Base-by-base conservation (phyloP, 345 rosid genomes). In the Trapa incisa region DNA sequence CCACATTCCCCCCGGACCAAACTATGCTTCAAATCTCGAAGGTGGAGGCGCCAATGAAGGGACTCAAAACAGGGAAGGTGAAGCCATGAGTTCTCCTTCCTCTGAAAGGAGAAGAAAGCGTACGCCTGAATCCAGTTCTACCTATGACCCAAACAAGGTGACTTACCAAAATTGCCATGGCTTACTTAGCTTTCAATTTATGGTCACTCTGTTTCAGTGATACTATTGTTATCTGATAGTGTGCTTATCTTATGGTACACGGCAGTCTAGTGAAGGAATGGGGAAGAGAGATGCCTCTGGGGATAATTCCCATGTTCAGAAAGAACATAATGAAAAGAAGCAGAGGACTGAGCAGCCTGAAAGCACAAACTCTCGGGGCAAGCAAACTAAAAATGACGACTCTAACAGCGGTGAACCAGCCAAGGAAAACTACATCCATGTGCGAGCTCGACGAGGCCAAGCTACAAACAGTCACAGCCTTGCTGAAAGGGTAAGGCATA, bases 381-480 rank as follows among this genome's bases (percentile, higher is more conserved):
- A 86, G 72, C 93, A 80, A 70, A 53, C 79, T 63, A 89, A 89
- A 73, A 93, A 86, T 60, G 79, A 22, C 29, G 29, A 72, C 70
- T 76, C 97, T 68, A 72, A 79, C 14, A 81, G 84, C n/a, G 90
- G 79, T 71, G 96, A 88, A 75, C 87, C 82, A 61, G 78, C 87
- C 1, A 87, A 88, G 74, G 98, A 87, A 39, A 76, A 84, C 78
- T 93, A 90, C 77, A 83, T 90, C 77, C 98, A 90, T 72, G 82
- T 93, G 78, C 86, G 98, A 74, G 98, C 98, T 56, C 81, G 91
- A 78, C 82, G 97, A 77, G 98, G 98, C 75, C 96, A 87, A 71
- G 98, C 98, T 73, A 90, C 98, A 60, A 93, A 90, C 76, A 90
- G 96, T 76, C 98, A 93, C 74, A 93, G 94, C 78, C 94, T 93